Percentiles rank a stretch among this genome's conserved stretches.
These are phyloP conservation scores for Aureobasidium sp. DNA, from an alignment of 2,329 filamentous ascomycete species.

Conservation along the genomic window DNA sequence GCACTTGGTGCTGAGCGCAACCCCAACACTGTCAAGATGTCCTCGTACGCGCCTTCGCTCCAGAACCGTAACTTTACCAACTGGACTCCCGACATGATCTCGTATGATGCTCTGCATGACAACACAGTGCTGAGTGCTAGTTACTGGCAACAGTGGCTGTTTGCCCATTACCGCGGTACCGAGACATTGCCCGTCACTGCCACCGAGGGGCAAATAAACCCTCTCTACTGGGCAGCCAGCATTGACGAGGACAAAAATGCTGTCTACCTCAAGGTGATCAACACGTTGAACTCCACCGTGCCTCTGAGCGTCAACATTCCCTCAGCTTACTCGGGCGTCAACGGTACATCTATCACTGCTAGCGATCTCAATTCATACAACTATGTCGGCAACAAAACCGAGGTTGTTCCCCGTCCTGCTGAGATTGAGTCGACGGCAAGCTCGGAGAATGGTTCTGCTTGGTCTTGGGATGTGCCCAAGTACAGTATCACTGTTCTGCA, in stretches of 20 bases:
- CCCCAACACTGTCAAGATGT: constrained; percentile 25
- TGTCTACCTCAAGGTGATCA: constrained; percentile 23
- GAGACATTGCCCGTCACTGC: constrained; percentile 25
- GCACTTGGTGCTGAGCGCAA: constrained; percentile 27
- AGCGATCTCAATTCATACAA: constrained; percentile 24
- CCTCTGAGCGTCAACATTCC: constrained; percentile 22
- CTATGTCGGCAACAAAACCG: constrained; percentile 22
- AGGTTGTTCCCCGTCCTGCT: constrained; percentile 22
- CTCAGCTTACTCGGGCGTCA: constrained; percentile 20
- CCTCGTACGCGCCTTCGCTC: constrained; percentile 26
- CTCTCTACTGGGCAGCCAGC: constrained; percentile 27
- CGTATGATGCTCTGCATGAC: constrained; percentile 26
- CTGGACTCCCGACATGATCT: constrained; percentile 30
- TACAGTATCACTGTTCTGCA: constrained; percentile 25
- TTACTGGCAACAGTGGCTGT: constrained; percentile 29
- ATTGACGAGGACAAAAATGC: constrained; percentile 21
- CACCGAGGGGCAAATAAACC: constrained; percentile 24
- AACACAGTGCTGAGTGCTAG: constrained; percentile 27
- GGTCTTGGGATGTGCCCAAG: constrained; percentile 23
- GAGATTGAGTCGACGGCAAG: constrained; percentile 11
- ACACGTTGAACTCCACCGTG: constrained; percentile 20
- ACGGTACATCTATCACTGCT: constrained; percentile 25
- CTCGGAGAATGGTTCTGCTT: constrained; percentile 15
- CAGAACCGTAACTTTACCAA: constrained; percentile 30
- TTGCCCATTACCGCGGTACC: constrained; percentile 25